Base-by-base conservation (phyloP, 257 asterid species). In the Penstemon eatonii region DNA sequence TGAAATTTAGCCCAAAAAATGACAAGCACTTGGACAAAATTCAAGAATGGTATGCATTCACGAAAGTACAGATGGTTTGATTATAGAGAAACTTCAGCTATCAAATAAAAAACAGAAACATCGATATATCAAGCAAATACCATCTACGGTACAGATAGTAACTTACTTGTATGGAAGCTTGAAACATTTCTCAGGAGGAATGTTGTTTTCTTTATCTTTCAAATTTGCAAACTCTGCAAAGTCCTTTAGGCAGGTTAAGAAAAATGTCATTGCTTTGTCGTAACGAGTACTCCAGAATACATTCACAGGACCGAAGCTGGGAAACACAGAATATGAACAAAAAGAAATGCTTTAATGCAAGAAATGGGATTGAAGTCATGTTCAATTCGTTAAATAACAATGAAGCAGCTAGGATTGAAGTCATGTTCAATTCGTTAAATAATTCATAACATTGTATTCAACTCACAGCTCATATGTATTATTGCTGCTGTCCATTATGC, bases 231-330 rank as follows among this genome's bases (percentile, higher is more conserved):
- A 94, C 75, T 94, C 97, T 0, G 99, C 91, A 64, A 94, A 94
- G 62, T 94, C 99, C 90, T 94, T 94, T 5, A 94, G 85, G 87
- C 96, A 94, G 72, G 87, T 83, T 72, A 94, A 79, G 87, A 79
- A 94, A 73, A 94, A 75, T 40, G 96, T 84, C 99, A 94, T 91
- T 66, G 99, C 99, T 81, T 94, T 94, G 81, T 91, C 99, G 69
- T 91, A 94, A 54, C 96, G 99, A 49, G 97, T 89, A 86, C 99
- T 94, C 99, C 99, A 91, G 85, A 94, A 91, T 73, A 94, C 84
- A 71, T 94, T 94, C 56, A 94, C 99, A 1, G 99, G 99, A 71
- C 99, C 99, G 82, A 91, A 91, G 69, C 97, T 94, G 92, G 75
- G 78, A 76, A 42, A 78, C 4, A 62, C 49, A 7, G 10, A 56